Conservation (phyloP, 208 protist genomes). For the Giardia muris region DNA sequence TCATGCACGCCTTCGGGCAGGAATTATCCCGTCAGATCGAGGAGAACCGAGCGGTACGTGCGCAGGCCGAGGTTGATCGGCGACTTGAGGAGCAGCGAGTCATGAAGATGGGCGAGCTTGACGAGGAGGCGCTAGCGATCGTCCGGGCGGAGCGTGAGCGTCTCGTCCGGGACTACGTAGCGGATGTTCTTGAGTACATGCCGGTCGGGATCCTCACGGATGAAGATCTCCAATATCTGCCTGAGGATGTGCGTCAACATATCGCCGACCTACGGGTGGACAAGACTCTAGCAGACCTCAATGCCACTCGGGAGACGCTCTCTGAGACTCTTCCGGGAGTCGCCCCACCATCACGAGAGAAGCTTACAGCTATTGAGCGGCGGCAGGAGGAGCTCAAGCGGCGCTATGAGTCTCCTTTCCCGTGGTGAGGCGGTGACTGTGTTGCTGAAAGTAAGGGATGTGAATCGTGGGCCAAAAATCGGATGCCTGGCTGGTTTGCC, state of each 20-base stretch:
- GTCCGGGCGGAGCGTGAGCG: neutral
- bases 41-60: neutral
- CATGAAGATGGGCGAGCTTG: neutral
- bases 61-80: neutral
- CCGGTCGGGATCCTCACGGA: neutral
- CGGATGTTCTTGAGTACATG: constrained; percentile 20
- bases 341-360: neutral
- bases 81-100: neutral
- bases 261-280: neutral
- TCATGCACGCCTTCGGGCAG: neutral
- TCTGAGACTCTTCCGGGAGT: neutral
- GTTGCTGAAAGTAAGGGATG: too few relatives aligned
- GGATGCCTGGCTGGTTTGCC: too few relatives aligned
- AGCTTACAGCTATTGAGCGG: neutral
- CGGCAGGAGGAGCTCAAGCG: neutral
- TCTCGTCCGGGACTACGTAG: neutral
- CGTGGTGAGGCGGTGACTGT: neutral
- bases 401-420: neutral
- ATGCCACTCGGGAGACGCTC: neutral
- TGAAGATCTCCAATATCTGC: constrained; percentile 3
- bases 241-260: neutral
- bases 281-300: neutral
- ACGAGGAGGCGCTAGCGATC: neutral
- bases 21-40: neutral
- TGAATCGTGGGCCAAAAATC: too few relatives aligned